Conservation (phyloP, 768 basidiomycete species). For the Bullera alba region DNA sequence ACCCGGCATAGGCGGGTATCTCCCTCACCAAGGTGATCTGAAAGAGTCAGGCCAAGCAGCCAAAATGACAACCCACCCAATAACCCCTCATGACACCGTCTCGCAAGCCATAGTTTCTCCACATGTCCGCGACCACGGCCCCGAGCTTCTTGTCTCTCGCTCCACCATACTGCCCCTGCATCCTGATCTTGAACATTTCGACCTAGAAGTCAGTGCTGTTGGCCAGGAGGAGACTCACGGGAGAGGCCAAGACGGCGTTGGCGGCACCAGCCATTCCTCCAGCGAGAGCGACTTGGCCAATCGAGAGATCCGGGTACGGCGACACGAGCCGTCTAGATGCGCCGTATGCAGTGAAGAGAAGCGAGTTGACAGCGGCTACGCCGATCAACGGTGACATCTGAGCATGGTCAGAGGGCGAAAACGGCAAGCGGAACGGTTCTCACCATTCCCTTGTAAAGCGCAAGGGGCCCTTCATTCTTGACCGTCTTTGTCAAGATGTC, state of each 20-base stretch:
- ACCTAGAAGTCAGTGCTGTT: slow-evolving; percentile 3
- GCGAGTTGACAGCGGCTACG: slow-evolving; percentile 90
- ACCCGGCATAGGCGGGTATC: slow-evolving; percentile 94
- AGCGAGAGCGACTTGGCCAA: slow-evolving; percentile 72
- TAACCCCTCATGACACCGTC: slow-evolving; percentile 93
- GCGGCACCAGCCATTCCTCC: slow-evolving; percentile 88
- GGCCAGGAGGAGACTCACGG: slow-evolving; percentile 50
- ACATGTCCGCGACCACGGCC: slow-evolving; percentile 71
- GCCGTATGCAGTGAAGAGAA: slow-evolving; percentile 88
- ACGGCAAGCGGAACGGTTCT: too few relatives aligned
- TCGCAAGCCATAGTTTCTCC: slow-evolving; percentile 74
- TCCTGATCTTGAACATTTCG: slow-evolving; percentile 97
- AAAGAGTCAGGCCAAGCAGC: not conserved
- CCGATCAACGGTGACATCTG: slow-evolving; percentile 78
- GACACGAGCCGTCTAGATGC: slow-evolving; percentile 72
- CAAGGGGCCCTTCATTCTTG: slow-evolving; percentile 80
- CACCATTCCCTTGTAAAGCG: slow-evolving; percentile 91
- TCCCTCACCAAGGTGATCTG: slow-evolving; percentile 86
- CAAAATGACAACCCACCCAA: slow-evolving; percentile 58
- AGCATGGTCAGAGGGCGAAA: not conserved
- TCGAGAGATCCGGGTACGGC: slow-evolving; percentile 75
- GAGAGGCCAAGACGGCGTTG: slow-evolving; percentile 84
- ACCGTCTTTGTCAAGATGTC: slow-evolving; percentile 79
- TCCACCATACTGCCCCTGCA: slow-evolving; percentile 88
- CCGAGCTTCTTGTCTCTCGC: slow-evolving; percentile 70